Evolutionary conservation across 177 flowering plant genomes (phyloP), one percentile per base, ranked within the genome.

Genomic region (Tripterygium wilfordii): DNA sequence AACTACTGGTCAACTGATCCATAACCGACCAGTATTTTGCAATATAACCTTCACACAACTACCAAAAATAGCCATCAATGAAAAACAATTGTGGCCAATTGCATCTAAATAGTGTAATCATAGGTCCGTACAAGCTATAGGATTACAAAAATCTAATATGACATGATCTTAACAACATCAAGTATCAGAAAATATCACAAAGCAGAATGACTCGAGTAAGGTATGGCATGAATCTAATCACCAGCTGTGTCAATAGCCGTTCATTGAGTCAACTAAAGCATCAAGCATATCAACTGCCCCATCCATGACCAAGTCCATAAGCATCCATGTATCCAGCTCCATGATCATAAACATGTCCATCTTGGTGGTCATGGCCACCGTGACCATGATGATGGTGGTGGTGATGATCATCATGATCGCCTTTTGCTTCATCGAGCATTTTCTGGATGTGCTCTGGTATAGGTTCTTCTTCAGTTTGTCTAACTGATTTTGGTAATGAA

Each of bases 281-380:
- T n/a, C n/a, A n/a, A 49, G 14, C 30, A 36, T 16, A 45, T 76
- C 68, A 77, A 50, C 57, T 60, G 22, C 57, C 79, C 80, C 76
- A 79, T 42, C 74, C 84, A 33, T 74, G 79, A 42, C 73, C 82
- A 24, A 85, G 74, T 17, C 92, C 95, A 54, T 85, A 83, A 10
- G 79, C 70, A 54, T 80, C 79, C 75, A 66, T 66, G 59, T 66
- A 78, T 14, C 72, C 74, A 16, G 72, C 61, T 37, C 62, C 68
- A 50, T 70, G 66, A 18, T 48, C 61, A 60, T 66, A 64, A 28
- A 25, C 54, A 54, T 63, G 65, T 24, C 44, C 53, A 32, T 59
- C 56, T 29, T 61, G 63, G 38, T 62, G 67, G 28, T 38, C 51
- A 37, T 71, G 73, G 12, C 37, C 45, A 30, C 43, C 53, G 31